These are phyloP conservation scores for Fusarium sp. DNA, from an alignment of 2,329 filamentous ascomycete species.

Conservation along the genomic window DNA sequence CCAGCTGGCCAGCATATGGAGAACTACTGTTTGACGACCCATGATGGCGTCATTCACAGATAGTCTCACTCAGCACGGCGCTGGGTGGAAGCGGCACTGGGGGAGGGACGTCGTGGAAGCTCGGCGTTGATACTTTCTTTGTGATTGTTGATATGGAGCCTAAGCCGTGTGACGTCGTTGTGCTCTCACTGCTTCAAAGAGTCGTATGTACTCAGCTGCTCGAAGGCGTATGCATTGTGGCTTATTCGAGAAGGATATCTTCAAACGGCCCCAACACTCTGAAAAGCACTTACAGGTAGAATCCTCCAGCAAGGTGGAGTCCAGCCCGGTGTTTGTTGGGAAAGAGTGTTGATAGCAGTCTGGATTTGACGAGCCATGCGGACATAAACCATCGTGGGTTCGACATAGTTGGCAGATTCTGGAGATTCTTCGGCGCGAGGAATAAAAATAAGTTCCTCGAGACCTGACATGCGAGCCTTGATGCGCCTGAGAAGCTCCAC, in stretches of 20 bases:
- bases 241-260: background rate
- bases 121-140: slow-evolving; percentile 23
- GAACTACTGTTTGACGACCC: slow-evolving; percentile 23
- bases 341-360: slow-evolving; percentile 54
- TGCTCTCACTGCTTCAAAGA: slow-evolving; percentile 1
- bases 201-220: background rate
- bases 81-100: slow-evolving; percentile 17
- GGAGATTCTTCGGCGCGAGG: slow-evolving; percentile 56
- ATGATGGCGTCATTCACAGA: slow-evolving; percentile 14
- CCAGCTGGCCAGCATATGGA: slow-evolving; percentile 3
- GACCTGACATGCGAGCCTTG: slow-evolving; percentile 54
- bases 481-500: slow-evolving; percentile 58
- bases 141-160: slow-evolving; percentile 5
- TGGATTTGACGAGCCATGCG: slow-evolving; percentile 56
- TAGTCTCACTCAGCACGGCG: slow-evolving; percentile 1
- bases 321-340: slow-evolving; percentile 51
- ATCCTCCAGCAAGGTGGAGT: slow-evolving; percentile 57
- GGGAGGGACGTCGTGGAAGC: background rate
- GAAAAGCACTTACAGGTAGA: slow-evolving; percentile 49
- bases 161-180: background rate
- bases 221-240: background rate
- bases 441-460: slow-evolving; percentile 61
- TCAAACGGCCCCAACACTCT: slow-evolving; percentile 28
- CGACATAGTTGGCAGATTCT: slow-evolving; percentile 50
- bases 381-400: slow-evolving; percentile 51